Percentiles rank a stretch among this genome's conserved stretches.
These are phyloP conservation scores for Musa acuminata DNA, from an alignment of 176 grass and related monocot genomes.

Conservation along the genomic window DNA sequence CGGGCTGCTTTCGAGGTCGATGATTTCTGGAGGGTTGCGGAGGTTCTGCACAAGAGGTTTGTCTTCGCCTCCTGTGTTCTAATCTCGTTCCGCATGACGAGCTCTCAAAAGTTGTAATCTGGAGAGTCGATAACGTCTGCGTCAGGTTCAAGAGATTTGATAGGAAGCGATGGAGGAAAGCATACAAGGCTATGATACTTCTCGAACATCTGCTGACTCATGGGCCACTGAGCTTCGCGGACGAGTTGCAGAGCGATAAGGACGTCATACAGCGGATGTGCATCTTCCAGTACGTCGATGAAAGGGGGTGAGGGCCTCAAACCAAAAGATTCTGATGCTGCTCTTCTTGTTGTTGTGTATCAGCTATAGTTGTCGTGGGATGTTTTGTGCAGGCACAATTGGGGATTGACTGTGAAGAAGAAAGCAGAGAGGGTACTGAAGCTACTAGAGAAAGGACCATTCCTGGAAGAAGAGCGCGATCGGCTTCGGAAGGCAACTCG, in stretches of 20 bases:
- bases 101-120: background rate
- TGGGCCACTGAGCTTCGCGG: slow-evolving; percentile 53
- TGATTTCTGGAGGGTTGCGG: slow-evolving; percentile 65
- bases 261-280: slow-evolving; percentile 40
- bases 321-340: no score
- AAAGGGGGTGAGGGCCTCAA: slow-evolving; percentile 42
- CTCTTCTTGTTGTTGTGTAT: no score
- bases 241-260: slow-evolving; percentile 51
- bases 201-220: slow-evolving; percentile 73
- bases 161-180: slow-evolving; percentile 61
- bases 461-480: slow-evolving; percentile 70
- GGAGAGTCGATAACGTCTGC: background rate
- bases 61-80: background rate
- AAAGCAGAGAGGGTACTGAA: slow-evolving; percentile 76
- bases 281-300: slow-evolving; percentile 67
- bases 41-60: slow-evolving; percentile 55
- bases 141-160: slow-evolving; percentile 59
- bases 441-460: slow-evolving; percentile 63
- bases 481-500: slow-evolving; percentile 43
- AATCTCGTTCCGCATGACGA: background rate
- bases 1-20: slow-evolving; percentile 81
- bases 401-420: slow-evolving; percentile 58
- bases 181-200: slow-evolving; percentile 72
- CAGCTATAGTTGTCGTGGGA: no score
- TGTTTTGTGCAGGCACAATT: slow-evolving; percentile 51